Conservation (phyloP, 345 rosid genomes). For the Gossypium anomalum region DNA sequence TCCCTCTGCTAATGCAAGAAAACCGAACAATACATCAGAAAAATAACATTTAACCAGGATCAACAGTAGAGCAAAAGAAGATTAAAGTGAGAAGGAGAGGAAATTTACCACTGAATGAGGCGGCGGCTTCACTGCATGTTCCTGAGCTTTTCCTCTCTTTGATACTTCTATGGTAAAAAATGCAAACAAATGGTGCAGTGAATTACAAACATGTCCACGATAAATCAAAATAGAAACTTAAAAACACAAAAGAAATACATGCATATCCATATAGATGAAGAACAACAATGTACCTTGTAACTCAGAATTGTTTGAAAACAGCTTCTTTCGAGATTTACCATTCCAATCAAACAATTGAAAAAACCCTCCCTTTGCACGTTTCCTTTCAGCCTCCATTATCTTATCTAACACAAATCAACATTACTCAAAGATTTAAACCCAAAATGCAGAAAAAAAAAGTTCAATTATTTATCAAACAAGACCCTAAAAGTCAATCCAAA, state of each 20-base stretch:
- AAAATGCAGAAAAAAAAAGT: background rate
- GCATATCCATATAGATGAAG: background rate
- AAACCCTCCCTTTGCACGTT: constrained; percentile 66
- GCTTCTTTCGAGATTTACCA: constrained; percentile 79
- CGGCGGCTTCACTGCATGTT: constrained; percentile 23
- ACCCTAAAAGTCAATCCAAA: background rate
- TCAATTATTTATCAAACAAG: constrained; percentile 5
- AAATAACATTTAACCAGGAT: background rate
- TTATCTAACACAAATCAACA: constrained; percentile 32
- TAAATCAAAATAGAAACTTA: background rate
- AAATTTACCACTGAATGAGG: constrained; percentile 38
- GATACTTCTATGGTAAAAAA: constrained; percentile 35
- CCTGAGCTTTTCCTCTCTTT: constrained; percentile 41
- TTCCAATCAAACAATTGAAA: constrained; percentile 81
- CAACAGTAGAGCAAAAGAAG: background rate
- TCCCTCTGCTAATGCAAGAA: constrained; percentile 35
- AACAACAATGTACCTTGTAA: constrained; percentile 35
- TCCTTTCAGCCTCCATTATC: constrained; percentile 63
- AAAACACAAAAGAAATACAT: background rate
- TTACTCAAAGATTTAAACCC: background rate
- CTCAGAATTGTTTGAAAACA: constrained; percentile 44
- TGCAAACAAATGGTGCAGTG: background rate
- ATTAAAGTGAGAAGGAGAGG: background rate
- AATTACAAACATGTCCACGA: background rate
- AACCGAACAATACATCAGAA: constrained; percentile 16